Evolutionary conservation across 257 asterid species (phyloP).

Genomic region (Datura wrightii): DNA sequence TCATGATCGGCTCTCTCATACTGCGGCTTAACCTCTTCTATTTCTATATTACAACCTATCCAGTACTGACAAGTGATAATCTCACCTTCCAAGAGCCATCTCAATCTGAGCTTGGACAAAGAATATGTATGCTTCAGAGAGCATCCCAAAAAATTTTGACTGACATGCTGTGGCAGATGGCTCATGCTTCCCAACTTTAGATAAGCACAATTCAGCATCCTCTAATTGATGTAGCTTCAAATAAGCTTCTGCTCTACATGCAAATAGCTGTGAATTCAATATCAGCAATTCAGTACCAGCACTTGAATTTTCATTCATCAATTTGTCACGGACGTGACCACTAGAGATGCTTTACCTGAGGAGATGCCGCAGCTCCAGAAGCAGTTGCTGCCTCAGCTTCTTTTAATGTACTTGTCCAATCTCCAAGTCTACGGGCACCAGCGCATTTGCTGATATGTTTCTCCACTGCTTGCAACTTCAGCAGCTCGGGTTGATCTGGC

Average conservation of each 20-base stretch:
- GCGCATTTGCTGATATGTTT: constrained; percentile 62
- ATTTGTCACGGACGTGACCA: background rate
- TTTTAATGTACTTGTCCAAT: constrained; percentile 65
- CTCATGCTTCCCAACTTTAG: constrained; percentile 45
- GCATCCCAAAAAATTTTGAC: constrained; percentile 63
- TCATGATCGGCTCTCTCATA: constrained; percentile 24
- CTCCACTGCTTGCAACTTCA: constrained; percentile 69
- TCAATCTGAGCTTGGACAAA: constrained; percentile 63
- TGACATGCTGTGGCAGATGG: constrained; percentile 35
- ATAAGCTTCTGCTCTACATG: constrained; percentile 76
- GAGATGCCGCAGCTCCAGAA: constrained; percentile 74
- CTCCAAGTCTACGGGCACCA: constrained; percentile 61
- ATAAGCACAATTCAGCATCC: constrained; percentile 52
- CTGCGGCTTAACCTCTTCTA: constrained; percentile 10
- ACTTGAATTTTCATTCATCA: background rate
- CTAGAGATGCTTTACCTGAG: constrained; percentile 60
- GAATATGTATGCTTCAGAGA: constrained; percentile 58
- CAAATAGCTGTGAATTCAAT: constrained; percentile 61
- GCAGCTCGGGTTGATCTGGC: constrained; percentile 59
- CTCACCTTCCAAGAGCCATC: constrained; percentile 71
- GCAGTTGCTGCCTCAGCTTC: constrained; percentile 74
- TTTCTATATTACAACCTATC: constrained; percentile 2
- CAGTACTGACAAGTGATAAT: constrained; percentile 8
- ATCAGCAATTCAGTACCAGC: constrained; percentile 34
- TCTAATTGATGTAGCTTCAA: constrained; percentile 67